phyloP scores from a whole-genome alignment of 768 basidiomycete species.

The Serendipita sp. region DNA sequence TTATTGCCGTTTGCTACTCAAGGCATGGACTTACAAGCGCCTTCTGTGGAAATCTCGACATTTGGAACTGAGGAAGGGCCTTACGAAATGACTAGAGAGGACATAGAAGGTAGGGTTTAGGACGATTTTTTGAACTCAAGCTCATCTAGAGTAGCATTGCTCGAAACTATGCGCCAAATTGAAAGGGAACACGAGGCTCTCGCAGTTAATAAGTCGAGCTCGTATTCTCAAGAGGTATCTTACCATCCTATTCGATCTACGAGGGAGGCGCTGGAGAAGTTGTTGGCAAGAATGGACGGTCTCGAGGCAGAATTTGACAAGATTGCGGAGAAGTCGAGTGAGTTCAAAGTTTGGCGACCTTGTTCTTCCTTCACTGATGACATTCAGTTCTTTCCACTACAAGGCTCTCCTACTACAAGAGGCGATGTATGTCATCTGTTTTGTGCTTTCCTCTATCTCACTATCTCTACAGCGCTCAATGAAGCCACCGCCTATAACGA shows the following conservation, averaged over 20 bases:
- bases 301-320: slow-evolving; percentile 70
- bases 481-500: slow-evolving; percentile 43
- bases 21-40: slow-evolving; percentile 69
- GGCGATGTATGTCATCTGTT: slow-evolving; percentile 42
- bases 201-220: slow-evolving; percentile 22
- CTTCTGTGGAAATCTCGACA: slow-evolving; percentile 64
- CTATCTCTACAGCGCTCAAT: not conserved
- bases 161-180: slow-evolving; percentile 48
- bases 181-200: slow-evolving; percentile 35
- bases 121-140: slow-evolving; percentile 5
- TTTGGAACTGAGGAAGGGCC: slow-evolving; percentile 42
- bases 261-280: slow-evolving; percentile 44
- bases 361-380: slow-evolving; percentile 6
- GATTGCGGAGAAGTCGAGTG: slow-evolving; percentile 72
- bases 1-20: slow-evolving; percentile 74
- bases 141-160: slow-evolving; percentile 30
- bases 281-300: slow-evolving; percentile 61
- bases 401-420: slow-evolving; percentile 46
- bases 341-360: slow-evolving; percentile 18
- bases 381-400: slow-evolving; percentile 59
- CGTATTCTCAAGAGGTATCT: slow-evolving; percentile 18
- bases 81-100: slow-evolving; percentile 48
- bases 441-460: not conserved
- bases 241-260: slow-evolving; percentile 43
- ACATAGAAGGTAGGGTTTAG: slow-evolving; percentile 50